Evolutionary conservation across 2,329 filamentous ascomycete genomes (phyloP).

Genomic region (Colletotrichum sidae): DNA sequence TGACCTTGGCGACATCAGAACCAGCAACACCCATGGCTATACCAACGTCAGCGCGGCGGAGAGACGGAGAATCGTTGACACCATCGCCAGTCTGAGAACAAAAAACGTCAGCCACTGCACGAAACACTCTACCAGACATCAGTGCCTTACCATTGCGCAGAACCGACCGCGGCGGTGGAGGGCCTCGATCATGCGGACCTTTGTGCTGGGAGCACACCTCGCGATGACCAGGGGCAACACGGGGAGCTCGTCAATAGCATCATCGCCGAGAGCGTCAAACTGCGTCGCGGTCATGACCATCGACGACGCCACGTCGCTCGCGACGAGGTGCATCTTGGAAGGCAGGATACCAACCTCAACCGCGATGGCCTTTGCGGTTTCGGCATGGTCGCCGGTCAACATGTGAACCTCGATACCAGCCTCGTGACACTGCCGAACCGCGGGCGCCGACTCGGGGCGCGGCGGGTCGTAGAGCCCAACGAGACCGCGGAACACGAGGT

Average conservation of each 20-base stretch:
- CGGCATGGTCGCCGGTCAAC: too few relatives aligned
- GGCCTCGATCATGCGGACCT: constrained; percentile 73
- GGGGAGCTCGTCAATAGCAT: constrained; percentile 69
- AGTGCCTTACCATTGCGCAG: constrained; percentile 60
- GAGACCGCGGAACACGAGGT: too few relatives aligned
- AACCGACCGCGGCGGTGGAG: constrained; percentile 71
- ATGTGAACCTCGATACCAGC: too few relatives aligned
- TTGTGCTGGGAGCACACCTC: constrained; percentile 73
- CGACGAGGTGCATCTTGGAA: too few relatives aligned
- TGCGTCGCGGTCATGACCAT: constrained; percentile 55
- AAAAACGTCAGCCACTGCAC: neutral
- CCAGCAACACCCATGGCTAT: constrained; percentile 75
- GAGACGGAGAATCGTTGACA: constrained; percentile 73
- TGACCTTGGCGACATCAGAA: constrained; percentile 67
- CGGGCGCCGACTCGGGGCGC: too few relatives aligned
- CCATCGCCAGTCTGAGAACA: constrained; percentile 68
- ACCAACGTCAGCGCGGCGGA: constrained; percentile 72
- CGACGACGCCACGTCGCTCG: too few relatives aligned
- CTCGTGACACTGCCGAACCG: too few relatives aligned
- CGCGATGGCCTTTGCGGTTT: too few relatives aligned
- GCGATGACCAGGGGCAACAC: constrained; percentile 72
- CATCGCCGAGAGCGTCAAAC: constrained; percentile 70
- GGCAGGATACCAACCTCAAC: too few relatives aligned
- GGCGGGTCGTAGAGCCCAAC: too few relatives aligned
- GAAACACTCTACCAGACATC: neutral